Evolutionary conservation across 192 early-diverging fungal genomes (phyloP), one percentile per base, ranked within the genome.

Genomic region (Rhizophagus sp.): DNA sequence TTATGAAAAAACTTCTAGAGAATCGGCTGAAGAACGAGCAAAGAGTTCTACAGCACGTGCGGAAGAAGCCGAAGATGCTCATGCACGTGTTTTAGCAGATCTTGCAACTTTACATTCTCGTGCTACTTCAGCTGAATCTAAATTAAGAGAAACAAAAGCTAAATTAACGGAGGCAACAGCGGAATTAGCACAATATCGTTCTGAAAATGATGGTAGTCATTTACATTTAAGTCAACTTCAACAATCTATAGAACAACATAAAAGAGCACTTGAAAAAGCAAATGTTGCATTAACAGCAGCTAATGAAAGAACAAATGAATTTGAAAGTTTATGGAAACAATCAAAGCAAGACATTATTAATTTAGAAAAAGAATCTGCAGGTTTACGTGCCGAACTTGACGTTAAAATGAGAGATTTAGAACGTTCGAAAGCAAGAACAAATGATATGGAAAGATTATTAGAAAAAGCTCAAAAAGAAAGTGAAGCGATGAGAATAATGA

Each of bases 41-140:
- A 73, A 74, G 15, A 82, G 83, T 22, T 83, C 86, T 17, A 83
- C 83, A 11, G 62, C 73, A 39, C 74, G 83, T 64, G 85, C 88
- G 1, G 85, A 88, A 50, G 83, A 86, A 63, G 82, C 87, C 0
- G 85, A 86, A 67, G 76, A 87, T 33, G 84, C 89, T 3, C 89
- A 88, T 8, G 84, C 84, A 1, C 76, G 82, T 11, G 83, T 83
- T 1, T 67, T 88, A 50, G 75, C 81, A 6, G 85, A 90, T 39
- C 49, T 90, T 2, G 80, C 82, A 1, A 76, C 57, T 3, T 27
- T 88, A 41, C 85, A 87, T 74, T 74, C 80, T 49, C 82, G 86
- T 24, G 83, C 84, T 3, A 81, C 82, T 4, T 33, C 69, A 11
- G 85, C 88, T 1, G 89, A 90, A 75, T 74, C 83, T 9, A 66